These are phyloP conservation scores for Inga leiocalycina DNA, from an alignment of 306 rosid species.

Conservation along the genomic window DNA sequence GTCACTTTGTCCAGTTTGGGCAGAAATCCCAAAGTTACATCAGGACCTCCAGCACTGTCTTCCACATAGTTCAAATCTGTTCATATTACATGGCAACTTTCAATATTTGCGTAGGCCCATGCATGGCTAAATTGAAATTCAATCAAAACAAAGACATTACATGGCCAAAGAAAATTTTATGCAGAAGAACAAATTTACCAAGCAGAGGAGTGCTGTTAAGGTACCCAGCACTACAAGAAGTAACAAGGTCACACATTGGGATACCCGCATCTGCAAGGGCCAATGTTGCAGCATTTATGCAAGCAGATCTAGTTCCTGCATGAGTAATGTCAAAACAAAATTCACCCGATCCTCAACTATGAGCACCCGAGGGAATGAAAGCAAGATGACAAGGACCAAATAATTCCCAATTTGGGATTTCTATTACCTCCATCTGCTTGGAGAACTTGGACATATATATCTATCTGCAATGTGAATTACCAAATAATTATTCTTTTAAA, in stretches of 20 bases:
- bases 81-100: slow-evolving; percentile 31
- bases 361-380: slow-evolving; percentile 17
- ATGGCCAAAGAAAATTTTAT: neutral
- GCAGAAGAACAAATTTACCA: slow-evolving; percentile 50
- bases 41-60: slow-evolving; percentile 98
- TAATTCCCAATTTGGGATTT: slow-evolving; percentile 17
- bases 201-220: slow-evolving; percentile 86
- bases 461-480: slow-evolving; percentile 59
- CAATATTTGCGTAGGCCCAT: slow-evolving; percentile 6
- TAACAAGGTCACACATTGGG: slow-evolving; percentile 91
- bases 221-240: slow-evolving; percentile 93
- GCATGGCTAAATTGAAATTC: slow-evolving; percentile 2
- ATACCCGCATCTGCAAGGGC: slow-evolving; percentile 97
- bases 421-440: slow-evolving; percentile 94
- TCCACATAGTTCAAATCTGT: slow-evolving; percentile 89
- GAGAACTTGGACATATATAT: slow-evolving; percentile 90
- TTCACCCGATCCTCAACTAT: neutral
- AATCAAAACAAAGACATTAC: slow-evolving; percentile 4
- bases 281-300: slow-evolving; percentile 93
- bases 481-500: slow-evolving; percentile 15
- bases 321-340: slow-evolving; percentile 27
- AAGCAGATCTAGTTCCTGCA: slow-evolving; percentile 92
- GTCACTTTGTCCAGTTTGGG: slow-evolving; percentile 88
- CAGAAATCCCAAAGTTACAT: slow-evolving; percentile 84
- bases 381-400: slow-evolving; percentile 5